Percentiles rank a stretch among this genome's conserved stretches.
Conservation (phyloP, 2,329 filamentous ascomycete genomes). For the Aspergillus phoenicis region DNA sequence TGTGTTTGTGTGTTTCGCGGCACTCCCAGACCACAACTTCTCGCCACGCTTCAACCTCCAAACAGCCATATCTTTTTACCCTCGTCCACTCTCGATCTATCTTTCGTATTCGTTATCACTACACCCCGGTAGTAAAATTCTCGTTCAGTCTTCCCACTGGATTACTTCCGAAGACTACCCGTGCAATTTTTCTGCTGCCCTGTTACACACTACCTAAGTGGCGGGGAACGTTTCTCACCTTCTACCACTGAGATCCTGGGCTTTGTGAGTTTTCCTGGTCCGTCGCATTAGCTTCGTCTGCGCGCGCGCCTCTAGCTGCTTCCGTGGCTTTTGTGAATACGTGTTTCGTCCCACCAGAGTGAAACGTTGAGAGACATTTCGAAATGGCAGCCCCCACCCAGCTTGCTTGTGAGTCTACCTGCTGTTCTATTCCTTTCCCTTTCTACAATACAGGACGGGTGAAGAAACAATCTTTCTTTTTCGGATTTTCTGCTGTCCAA, state of each 20-base stretch:
- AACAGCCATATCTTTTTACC: background rate
- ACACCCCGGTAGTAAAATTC: background rate
- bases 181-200: conserved; percentile 3
- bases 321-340: conserved; percentile 10
- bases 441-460: background rate
- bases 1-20: conserved; percentile 18
- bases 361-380: conserved; percentile 18
- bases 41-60: conserved; percentile 20
- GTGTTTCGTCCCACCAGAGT: conserved; percentile 11
- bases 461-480: background rate
- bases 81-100: background rate
- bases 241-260: conserved; percentile 11
- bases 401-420: conserved; percentile 71
- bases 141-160: background rate
- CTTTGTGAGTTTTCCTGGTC: conserved; percentile 10
- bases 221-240: conserved; percentile 5
- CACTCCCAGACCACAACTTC: conserved; percentile 24
- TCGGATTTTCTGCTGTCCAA: background rate
- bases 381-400: conserved; percentile 85
- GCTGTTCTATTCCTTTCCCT: background rate
- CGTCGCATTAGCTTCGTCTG: background rate
- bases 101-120: background rate
- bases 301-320: conserved; percentile 11
- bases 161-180: background rate
- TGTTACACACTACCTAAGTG: conserved; percentile 11